Evolutionary conservation across 179 eudicot genomes (phyloP).

Genomic region (Vitellaria paradoxa): DNA sequence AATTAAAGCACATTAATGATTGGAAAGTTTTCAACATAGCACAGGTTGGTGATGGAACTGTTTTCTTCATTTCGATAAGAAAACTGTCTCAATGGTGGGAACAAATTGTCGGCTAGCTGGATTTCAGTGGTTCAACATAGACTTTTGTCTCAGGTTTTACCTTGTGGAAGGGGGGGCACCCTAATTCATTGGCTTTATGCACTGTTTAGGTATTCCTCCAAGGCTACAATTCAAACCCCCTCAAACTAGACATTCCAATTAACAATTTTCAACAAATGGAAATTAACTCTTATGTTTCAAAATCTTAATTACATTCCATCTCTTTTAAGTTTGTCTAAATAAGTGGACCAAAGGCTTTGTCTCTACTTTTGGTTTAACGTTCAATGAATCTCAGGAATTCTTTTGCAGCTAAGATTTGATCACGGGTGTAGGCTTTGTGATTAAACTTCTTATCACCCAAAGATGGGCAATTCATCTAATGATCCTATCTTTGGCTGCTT

Average conservation of each 20-base stretch:
- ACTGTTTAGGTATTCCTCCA: too few species aligned
- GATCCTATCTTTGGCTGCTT: too few species aligned
- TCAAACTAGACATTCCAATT: too few species aligned
- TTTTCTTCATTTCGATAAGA: not conserved
- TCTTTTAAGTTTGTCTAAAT: too few species aligned
- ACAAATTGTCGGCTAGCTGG: slow-evolving; percentile 16
- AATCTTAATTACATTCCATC: too few species aligned
- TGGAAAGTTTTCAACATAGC: slow-evolving; percentile 23
- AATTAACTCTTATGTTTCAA: too few species aligned
- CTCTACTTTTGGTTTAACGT: not conserved
- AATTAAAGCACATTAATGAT: slow-evolving; percentile 13
- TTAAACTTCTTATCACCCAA: not conserved
- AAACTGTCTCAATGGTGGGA: slow-evolving; percentile 17
- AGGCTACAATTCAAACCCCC: too few species aligned
- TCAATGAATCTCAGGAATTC: not conserved
- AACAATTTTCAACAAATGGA: too few species aligned
- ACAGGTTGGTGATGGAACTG: slow-evolving; percentile 23
- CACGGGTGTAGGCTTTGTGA: not conserved
- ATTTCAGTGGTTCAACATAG: not conserved
- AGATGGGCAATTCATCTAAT: not conserved
- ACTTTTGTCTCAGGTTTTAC: not conserved
- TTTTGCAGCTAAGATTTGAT: not conserved
- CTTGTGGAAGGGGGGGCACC: not conserved
- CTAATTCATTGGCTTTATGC: not conserved
- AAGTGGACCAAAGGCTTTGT: not conserved